Evolutionary conservation across 2,329 filamentous ascomycete species (phyloP).

Genomic region (Cryphonectria parasitica): DNA sequence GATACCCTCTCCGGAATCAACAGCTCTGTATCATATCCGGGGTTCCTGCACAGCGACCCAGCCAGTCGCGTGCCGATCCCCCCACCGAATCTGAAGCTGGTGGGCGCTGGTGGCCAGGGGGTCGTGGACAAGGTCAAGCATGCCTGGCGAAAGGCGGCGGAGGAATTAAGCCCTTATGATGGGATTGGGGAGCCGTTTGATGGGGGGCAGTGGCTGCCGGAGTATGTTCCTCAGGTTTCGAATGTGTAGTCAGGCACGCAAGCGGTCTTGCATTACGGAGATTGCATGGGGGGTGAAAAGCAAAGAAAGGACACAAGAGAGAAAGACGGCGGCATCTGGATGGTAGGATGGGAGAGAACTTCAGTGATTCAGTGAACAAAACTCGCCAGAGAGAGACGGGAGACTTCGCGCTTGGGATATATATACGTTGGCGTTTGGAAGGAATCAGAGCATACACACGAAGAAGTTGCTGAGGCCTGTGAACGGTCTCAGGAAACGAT

Average conservation of each 20-base stretch:
- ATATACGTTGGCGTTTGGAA: no score
- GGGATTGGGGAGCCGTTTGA: slow-evolving; percentile 49
- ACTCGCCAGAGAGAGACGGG: no score
- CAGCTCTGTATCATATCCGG: slow-evolving; percentile 48
- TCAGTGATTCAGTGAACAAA: no score
- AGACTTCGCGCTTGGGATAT: no score
- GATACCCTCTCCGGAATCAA: slow-evolving; percentile 40
- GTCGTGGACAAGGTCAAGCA: slow-evolving; percentile 41
- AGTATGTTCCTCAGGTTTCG: slow-evolving; percentile 42
- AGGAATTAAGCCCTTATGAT: slow-evolving; percentile 48
- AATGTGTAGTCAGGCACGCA: slow-evolving; percentile 23
- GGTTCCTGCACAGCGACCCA: slow-evolving; percentile 44
- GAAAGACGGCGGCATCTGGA: no score
- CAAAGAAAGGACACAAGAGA: background rate
- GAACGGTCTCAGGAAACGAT: background rate
- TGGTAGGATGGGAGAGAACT: no score
- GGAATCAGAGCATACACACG: background rate
- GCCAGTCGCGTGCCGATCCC: slow-evolving; percentile 40
- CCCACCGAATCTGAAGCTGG: slow-evolving; percentile 47
- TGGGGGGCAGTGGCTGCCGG: slow-evolving; percentile 43
- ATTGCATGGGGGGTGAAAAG: background rate
- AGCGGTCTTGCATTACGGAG: background rate
- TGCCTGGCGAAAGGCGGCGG: slow-evolving; percentile 37
- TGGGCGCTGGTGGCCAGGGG: slow-evolving; percentile 47
- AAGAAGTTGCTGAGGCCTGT: background rate